A percentile compares a stretch with the other conserved stretches of the same genome.
phyloP scores from a whole-genome alignment of 208 protist species.

The Leishmania martiniquensis region DNA sequence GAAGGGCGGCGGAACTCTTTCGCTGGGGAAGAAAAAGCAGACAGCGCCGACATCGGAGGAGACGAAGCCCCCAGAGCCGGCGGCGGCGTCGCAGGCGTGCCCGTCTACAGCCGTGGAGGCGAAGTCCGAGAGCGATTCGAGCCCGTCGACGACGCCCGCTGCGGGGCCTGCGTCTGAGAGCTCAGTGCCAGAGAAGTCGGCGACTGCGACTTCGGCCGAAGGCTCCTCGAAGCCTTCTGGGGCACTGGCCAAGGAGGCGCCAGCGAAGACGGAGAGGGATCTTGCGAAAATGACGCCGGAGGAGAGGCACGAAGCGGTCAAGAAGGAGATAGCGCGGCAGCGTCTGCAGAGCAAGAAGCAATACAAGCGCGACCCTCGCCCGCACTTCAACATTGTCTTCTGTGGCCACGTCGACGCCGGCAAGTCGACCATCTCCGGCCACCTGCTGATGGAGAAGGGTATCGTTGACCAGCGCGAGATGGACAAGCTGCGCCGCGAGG shows the following conservation, averaged over 20 bases:
- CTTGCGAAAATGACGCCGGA: slow-evolving; percentile 56
- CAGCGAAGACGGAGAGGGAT: slow-evolving; percentile 8
- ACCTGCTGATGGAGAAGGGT: slow-evolving; percentile 96
- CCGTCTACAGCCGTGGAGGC: slow-evolving; percentile 12
- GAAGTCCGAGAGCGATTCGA: slow-evolving; percentile 26
- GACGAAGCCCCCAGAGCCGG: slow-evolving; percentile 2
- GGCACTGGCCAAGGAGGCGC: slow-evolving; percentile 23
- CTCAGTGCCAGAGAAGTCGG: neutral
- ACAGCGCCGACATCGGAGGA: slow-evolving; percentile 28
- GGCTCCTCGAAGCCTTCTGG: slow-evolving; percentile 22
- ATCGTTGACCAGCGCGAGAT: slow-evolving; percentile 98
- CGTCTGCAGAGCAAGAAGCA: slow-evolving; percentile 63
- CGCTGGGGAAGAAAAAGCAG: slow-evolving; percentile 75
- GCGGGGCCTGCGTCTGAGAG: neutral
- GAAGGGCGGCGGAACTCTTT: slow-evolving; percentile 72
- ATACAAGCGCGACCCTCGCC: slow-evolving; percentile 85
- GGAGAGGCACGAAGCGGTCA: slow-evolving; percentile 72
- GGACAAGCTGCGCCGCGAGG: slow-evolving; percentile 98
- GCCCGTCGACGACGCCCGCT: slow-evolving; percentile 9
- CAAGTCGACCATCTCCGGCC: slow-evolving; percentile 98
- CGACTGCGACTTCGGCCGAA: neutral
- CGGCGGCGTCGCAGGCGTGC: neutral
- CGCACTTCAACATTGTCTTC: slow-evolving; percentile 99
- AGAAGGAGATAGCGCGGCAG: slow-evolving; percentile 78
- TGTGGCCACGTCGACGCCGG: slow-evolving; percentile 99